A percentile compares a stretch with the other conserved stretches of the same genome.
Evolutionary conservation across 2,329 filamentous ascomycete genomes (phyloP).

Genomic region (Ascochyta pisi): DNA sequence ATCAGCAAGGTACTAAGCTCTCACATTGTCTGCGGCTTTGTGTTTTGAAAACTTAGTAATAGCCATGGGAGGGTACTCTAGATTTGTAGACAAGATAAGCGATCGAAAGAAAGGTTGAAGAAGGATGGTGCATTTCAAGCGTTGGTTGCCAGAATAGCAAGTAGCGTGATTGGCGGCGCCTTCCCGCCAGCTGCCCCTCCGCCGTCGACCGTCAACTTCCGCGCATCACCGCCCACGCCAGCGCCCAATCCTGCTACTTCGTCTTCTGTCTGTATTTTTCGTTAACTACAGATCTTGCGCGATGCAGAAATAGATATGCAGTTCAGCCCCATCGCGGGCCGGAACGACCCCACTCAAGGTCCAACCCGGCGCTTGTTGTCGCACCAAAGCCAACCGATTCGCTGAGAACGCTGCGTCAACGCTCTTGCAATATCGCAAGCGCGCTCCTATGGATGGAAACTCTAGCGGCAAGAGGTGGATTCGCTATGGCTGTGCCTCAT

Average conservation of each 20-base stretch:
- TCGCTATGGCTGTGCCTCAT: slow-evolving; percentile 36
- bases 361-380: slow-evolving; percentile 33
- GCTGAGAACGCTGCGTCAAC: slow-evolving; percentile 19
- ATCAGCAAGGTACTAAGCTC: too few relatives aligned
- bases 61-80: not conserved
- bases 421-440: slow-evolving; percentile 21
- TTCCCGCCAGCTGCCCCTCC: not conserved
- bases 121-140: not conserved
- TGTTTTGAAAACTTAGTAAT: not conserved
- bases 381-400: slow-evolving; percentile 33
- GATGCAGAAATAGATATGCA: slow-evolving; percentile 10
- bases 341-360: slow-evolving; percentile 10
- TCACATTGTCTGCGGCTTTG: too few relatives aligned
- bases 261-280: not conserved
- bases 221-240: not conserved
- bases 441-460: slow-evolving; percentile 26
- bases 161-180: slow-evolving; percentile 4
- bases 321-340: slow-evolving; percentile 9
- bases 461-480: slow-evolving; percentile 22
- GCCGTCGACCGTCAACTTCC: not conserved
- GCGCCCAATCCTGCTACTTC: not conserved
- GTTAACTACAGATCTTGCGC: not conserved
- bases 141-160: not conserved
- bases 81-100: not conserved
- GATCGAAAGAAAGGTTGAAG: not conserved